Evolutionary conservation across 352 stramenopile species (phyloP), one percentile per base, ranked within the genome.

Genomic region (Phytophthora cryptogea): DNA sequence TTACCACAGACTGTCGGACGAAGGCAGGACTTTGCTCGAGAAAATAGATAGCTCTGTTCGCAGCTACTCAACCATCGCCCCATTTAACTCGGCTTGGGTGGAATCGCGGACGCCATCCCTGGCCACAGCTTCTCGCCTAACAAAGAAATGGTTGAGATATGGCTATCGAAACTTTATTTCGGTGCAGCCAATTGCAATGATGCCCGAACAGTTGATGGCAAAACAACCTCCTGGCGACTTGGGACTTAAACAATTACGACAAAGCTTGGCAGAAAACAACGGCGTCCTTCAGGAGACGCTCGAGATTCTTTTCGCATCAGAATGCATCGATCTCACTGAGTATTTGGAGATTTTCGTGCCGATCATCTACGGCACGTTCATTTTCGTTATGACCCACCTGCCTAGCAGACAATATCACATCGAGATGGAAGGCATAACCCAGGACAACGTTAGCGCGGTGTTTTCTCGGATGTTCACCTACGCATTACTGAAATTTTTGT

Each of bases 311-410:
- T 76, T 65, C 50, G 53, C 60, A 9, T 51, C 51, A n/a, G 58
- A 76, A 37, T 76, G 66, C 49, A 35, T 67, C 42, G 40, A 61
- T 27, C 54, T 76, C 2, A 42, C 67, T n/a, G 68, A 76, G 51
- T 76, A 70, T 43, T 32, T 57, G 17, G 68, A 76, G 20, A 57
- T 48, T 1, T 40, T 72, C 41, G 51, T 72, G 17, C 68, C 62
- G 0, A 33, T 66, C 1, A 56, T 70, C 23, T 76, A 70, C 51
- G 55, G 26, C 6, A 39, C 23, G 6, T 71, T 31, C 9, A 47
- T 48, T 33, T 1, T 48, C 2, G 14, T 36, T 4, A 54, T 69
- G 57, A 6, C 43, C 1, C 14, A 54, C 5, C 32, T 70, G 17
- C 46, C 58, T 5, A 73, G 66, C 44, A 36, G 36, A 4, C 7